phyloP scores from a whole-genome alignment of 1,284 basidiomycete species.

The Leccinum pallidistipes region DNA sequence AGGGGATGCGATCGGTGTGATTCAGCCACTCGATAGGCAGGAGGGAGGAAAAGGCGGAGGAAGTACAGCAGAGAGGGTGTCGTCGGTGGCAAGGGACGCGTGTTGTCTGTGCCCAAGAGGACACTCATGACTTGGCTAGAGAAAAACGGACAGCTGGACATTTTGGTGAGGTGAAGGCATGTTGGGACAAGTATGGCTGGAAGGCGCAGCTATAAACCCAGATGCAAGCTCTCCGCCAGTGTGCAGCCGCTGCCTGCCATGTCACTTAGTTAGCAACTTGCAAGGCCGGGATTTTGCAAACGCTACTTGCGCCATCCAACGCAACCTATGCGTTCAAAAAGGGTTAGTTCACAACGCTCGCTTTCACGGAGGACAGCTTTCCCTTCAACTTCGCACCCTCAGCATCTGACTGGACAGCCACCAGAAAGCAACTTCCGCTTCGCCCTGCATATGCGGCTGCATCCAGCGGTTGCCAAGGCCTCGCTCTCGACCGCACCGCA shows the following conservation, averaged over 20 bases:
- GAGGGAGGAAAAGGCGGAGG: slow-evolving; percentile 74
- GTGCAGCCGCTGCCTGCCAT: not conserved
- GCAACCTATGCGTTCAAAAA: too few species aligned
- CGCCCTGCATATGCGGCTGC: too few species aligned
- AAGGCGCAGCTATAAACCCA: slow-evolving; percentile 35
- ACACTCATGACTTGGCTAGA: slow-evolving; percentile 88
- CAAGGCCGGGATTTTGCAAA: too few species aligned
- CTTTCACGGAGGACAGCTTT: too few species aligned
- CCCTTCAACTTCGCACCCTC: too few species aligned
- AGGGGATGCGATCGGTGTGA: slow-evolving; percentile 86
- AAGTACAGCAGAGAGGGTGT: slow-evolving; percentile 79
- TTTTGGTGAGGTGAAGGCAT: slow-evolving; percentile 80
- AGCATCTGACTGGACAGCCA: too few species aligned
- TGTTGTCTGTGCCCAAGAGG: slow-evolving; percentile 78
- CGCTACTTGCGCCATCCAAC: too few species aligned
- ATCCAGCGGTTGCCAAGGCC: too few species aligned
- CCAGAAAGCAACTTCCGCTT: too few species aligned
- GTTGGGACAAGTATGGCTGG: slow-evolving; percentile 79
- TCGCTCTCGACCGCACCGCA: too few species aligned
- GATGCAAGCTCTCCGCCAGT: not conserved
- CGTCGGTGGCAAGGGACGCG: slow-evolving; percentile 62
- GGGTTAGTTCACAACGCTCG: too few species aligned
- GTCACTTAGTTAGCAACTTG: not conserved
- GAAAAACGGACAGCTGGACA: slow-evolving; percentile 60
- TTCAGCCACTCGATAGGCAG: slow-evolving; percentile 88